Evolutionary conservation across 2,329 filamentous ascomycete species (phyloP).

Genomic region (Aspergillus chevalieri): DNA sequence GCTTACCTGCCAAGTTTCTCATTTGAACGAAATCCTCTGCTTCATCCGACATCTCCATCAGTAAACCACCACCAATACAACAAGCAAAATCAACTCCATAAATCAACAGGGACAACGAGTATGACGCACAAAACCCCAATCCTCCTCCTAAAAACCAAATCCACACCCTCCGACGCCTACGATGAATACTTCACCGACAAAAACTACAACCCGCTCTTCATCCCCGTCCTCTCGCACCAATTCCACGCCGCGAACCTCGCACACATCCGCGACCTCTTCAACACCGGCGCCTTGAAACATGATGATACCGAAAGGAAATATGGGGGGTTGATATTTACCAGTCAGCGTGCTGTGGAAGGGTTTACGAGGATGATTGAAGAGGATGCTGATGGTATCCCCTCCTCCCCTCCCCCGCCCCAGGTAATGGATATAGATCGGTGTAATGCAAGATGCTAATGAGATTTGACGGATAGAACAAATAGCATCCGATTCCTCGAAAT

Average conservation of each 20-base stretch:
- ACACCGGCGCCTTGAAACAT: conserved; percentile 20
- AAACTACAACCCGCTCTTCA: conserved; percentile 33
- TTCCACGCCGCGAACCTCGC: conserved; percentile 33
- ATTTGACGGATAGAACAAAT: not conserved
- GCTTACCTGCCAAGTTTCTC: no score
- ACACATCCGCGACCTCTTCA: conserved; percentile 30
- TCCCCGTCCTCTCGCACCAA: conserved; percentile 43
- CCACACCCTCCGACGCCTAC: conserved; percentile 40
- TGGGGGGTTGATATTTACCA: conserved; percentile 46
- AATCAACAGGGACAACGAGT: no score
- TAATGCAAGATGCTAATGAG: not conserved
- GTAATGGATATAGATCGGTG: not conserved
- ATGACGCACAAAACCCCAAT: conserved; percentile 21
- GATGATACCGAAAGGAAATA: conserved; percentile 23
- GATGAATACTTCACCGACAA: conserved; percentile 38
- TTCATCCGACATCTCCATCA: no score
- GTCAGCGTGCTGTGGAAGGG: conserved; percentile 44
- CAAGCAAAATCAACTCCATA: no score
- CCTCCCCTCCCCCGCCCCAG: not conserved
- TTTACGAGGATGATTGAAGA: conserved; percentile 33
- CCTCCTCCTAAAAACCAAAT: conserved; percentile 45
- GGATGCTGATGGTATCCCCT: conserved; percentile 21
- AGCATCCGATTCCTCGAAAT: conserved; percentile 15
- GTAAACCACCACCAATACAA: no score
- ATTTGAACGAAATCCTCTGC: no score